Evolutionary conservation across 495 filamentous ascomycete genomes (phyloP), one percentile per base, ranked within the genome.

Genomic region (Aspergillus taichungensis): DNA sequence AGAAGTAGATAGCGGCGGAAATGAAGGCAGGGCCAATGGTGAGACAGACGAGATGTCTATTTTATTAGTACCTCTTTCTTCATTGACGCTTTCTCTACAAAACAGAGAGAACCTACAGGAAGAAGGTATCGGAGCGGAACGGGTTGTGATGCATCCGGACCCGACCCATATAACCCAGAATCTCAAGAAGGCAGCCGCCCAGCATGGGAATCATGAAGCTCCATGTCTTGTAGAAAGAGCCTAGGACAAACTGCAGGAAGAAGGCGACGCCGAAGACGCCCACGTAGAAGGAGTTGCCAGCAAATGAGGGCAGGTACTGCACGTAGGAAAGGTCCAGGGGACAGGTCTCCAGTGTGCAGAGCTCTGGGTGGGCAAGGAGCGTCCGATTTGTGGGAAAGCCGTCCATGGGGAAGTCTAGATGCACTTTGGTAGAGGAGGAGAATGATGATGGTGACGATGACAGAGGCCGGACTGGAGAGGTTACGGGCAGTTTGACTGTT

Each of bases 11-110:
- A n/a, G 65, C 66, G 5, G 76, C 78, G 18, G 69, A 63, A 43
- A 80, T 55, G 49, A 82, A 76, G 40, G 76, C 75, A 2, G 77
- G 76, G 9, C 63, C 74, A 47, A 80, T 74, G 6, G 76, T 79
- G 11, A 79, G 63, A 33, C 48, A 54, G 49, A 82, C 66, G 24
- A 79, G 59, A 44, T 75, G 72, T 24, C 63, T 71, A 29, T 40
- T 6, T 28, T 6, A 42, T 29, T 32, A 12, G 39, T 13, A 6
- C 18, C 18, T 1, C 4, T 24, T 24, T 24, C 4, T 24, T 4
- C 18, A 2, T 24, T 24, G 18, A 24, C n/a, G n/a, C 4, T 24
- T 24, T 42, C 3, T 2, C 3, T 2, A 6, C 14, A 45, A 6
- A n/a, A 24, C 3, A 13, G 3, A 6, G 9, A n/a, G 10, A 2